These are phyloP conservation scores for Lavandula angustifolia DNA, from an alignment of 257 asterid genomes.

Conservation along the genomic window DNA sequence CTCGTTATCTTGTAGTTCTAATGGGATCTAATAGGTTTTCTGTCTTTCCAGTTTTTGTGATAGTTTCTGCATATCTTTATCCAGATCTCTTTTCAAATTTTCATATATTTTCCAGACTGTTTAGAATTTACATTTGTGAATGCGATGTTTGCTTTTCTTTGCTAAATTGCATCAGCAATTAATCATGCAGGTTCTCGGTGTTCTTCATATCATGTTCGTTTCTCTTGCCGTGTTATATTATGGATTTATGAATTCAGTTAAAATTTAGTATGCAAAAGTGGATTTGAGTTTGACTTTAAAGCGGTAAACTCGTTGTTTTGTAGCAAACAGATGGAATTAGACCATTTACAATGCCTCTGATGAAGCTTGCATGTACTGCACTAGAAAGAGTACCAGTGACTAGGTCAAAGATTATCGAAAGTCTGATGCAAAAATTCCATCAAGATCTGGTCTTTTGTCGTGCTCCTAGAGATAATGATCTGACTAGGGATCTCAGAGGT, in stretches of 20 bases:
- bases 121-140: not conserved
- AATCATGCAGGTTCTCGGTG: not conserved
- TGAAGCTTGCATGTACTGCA: conserved; percentile 91
- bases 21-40: conserved; percentile 3
- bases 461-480: conserved; percentile 71
- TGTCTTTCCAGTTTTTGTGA: not conserved
- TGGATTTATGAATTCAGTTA: conserved; percentile 4
- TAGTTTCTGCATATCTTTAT: not conserved
- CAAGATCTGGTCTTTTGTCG: conserved; percentile 86
- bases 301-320: conserved; percentile 29
- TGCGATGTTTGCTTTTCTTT: not conserved
- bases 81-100: not conserved
- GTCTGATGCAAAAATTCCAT: conserved; percentile 67
- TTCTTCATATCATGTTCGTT: not conserved
- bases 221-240: conserved; percentile 1
- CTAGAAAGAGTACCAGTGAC: conserved; percentile 90
- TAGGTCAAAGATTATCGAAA: conserved; percentile 56
- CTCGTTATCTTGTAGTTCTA: not conserved
- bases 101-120: not conserved
- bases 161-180: not conserved
- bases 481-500: conserved; percentile 63
- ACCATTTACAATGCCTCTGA: conserved; percentile 94
- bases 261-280: conserved; percentile 4
- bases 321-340: conserved; percentile 87
- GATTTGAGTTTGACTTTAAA: conserved; percentile 22